phyloP scores from a whole-genome alignment of 2,329 filamentous ascomycete species.

The Fusarium torreyae region DNA sequence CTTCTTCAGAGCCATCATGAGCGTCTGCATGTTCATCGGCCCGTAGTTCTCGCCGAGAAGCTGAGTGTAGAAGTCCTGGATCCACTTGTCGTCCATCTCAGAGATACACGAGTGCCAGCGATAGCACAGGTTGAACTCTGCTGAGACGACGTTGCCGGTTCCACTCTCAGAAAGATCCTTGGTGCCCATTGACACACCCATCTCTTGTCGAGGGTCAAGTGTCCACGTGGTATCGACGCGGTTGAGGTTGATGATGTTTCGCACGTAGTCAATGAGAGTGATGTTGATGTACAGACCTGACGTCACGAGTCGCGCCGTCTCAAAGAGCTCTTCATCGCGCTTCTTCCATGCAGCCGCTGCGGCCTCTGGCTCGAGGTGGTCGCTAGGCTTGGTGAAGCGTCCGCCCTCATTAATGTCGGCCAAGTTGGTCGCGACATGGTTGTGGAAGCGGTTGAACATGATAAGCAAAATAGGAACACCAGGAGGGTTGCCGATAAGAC shows the following conservation, averaged over 20 bases:
- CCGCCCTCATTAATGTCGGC: constrained; percentile 88
- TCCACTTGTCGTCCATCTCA: constrained; percentile 84
- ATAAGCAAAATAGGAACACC: constrained; percentile 80
- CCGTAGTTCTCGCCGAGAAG: constrained; percentile 71
- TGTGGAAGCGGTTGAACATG: constrained; percentile 90
- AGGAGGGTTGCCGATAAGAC: constrained; percentile 79
- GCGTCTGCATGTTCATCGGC: constrained; percentile 70
- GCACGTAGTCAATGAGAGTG: constrained; percentile 82
- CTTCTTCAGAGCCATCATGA: constrained; percentile 74
- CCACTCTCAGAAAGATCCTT: constrained; percentile 75
- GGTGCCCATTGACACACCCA: constrained; percentile 69
- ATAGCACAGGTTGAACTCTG: constrained; percentile 91
- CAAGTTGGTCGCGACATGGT: constrained; percentile 84
- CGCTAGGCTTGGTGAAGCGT: constrained; percentile 78
- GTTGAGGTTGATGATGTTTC: constrained; percentile 78
- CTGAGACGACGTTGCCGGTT: constrained; percentile 86
- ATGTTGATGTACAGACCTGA: constrained; percentile 85
- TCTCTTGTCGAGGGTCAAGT: constrained; percentile 81
- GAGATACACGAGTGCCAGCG: constrained; percentile 87
- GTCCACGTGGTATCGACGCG: constrained; percentile 81
- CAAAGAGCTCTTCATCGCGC: constrained; percentile 84
- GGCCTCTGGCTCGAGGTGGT: constrained; percentile 65
- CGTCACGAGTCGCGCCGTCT: constrained; percentile 82
- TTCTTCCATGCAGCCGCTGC: constrained; percentile 72
- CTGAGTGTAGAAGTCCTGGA: constrained; percentile 76